These are phyloP conservation scores for Helichrysum umbraculigerum DNA, from an alignment of 129 eudicot species.

Conservation along the genomic window DNA sequence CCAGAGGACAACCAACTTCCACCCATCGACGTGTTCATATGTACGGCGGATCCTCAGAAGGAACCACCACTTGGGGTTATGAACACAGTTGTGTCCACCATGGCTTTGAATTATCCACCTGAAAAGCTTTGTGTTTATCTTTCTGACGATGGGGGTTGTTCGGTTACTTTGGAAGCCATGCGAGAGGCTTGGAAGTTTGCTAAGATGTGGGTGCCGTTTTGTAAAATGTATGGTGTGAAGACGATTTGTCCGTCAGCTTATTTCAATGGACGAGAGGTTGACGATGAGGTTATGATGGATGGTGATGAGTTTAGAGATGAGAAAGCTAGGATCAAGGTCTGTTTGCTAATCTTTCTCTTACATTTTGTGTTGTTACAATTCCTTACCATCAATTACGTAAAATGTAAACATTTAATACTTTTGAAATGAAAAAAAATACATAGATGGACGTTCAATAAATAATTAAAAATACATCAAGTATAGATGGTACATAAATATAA, in stretches of 20 bases:
- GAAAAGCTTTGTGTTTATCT: conserved; percentile 48
- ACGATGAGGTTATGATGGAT: not conserved
- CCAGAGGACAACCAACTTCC: conserved; percentile 47
- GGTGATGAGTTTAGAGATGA: conserved; percentile 33
- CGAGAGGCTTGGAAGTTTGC: conserved; percentile 45
- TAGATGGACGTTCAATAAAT: too few relatives aligned
- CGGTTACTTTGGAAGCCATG: conserved; percentile 43
- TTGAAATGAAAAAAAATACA: too few relatives aligned
- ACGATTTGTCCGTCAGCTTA: conserved; percentile 46
- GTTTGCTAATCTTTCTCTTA: not conserved
- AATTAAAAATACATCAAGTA: too few relatives aligned
- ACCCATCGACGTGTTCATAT: conserved; percentile 48
- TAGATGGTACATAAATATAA: too few relatives aligned
- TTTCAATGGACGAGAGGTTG: conserved; percentile 24
- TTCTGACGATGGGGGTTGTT: conserved; percentile 54
- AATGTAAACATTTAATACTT: too few relatives aligned
- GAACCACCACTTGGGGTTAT: conserved; percentile 59
- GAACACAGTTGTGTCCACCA: conserved; percentile 62
- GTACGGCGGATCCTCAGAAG: conserved; percentile 53
- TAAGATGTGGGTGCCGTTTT: conserved; percentile 56
- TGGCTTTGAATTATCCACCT: conserved; percentile 48
- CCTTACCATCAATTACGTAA: not conserved
- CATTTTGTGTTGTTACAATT: not conserved
- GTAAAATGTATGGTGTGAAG: conserved; percentile 39
- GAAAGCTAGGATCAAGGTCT: conserved; percentile 34